Evolutionary conservation across 2,329 filamentous ascomycete species (phyloP), one percentile per base, ranked within the genome.

Genomic region (Diaporthe sp.): DNA sequence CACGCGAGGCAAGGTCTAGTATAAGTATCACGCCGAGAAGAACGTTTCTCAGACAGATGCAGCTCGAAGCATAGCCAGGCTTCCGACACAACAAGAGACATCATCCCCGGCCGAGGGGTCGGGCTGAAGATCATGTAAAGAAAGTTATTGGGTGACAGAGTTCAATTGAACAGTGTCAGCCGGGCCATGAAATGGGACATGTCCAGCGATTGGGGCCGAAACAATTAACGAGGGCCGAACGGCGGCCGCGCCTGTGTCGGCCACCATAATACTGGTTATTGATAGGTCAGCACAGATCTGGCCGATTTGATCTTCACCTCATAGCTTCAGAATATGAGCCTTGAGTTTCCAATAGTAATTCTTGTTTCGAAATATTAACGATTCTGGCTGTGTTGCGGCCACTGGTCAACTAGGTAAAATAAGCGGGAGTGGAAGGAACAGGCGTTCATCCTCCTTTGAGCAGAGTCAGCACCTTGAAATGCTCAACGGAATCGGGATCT

Each of bases 221-320:
- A 70, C 49, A 42, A 28, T 49, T 42, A 70, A 42, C 34, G 17
- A 39, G 65, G 42, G 47, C 65, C 65, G 34, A 12, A 20, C 1
- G 47, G n/a, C 15, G 65, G 65, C 65, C 65, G 49, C 34, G n/a
- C 65, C 65, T 39, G 65, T 42, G 65, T 70, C 49, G 47, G 65
- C 65, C 65, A 70, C n/a, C 34, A 20, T 8, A 10, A 42, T 22
- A 13, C 6, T 25, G 34, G n/a, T 12, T 10, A 42, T 28, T 55
- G n/a, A 70, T 55, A 42, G 49, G 65, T 15, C 49, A 55, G n/a
- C 51, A 42, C 49, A 42, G 22, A 1, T 22, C 6, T 20, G 65
- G 49, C 22, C 34, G 49, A 55, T 55, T 55, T 70, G 65, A 55
- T 70, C 65, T 70, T 8, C 65, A 22, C 31, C 65, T 55, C 34